Percentiles rank a stretch among this genome's conserved stretches.
These are phyloP conservation scores for Apiospora aurea DNA, from an alignment of 2,329 filamentous ascomycete species.

Conservation along the genomic window DNA sequence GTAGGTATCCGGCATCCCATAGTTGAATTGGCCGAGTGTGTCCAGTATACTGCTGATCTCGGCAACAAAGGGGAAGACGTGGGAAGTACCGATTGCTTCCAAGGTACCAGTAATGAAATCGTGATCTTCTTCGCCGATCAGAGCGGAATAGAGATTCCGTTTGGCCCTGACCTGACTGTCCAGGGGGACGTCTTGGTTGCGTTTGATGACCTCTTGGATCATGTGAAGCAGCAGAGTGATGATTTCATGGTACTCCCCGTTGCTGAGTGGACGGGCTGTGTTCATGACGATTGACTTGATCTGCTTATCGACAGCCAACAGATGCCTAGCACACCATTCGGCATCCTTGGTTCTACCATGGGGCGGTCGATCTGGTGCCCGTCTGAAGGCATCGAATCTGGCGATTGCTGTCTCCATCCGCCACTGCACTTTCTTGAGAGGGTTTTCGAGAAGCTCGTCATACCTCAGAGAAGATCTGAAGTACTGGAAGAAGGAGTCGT, in stretches of 20 bases:
- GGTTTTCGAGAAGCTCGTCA: conserved; percentile 50
- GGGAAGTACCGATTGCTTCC: conserved; percentile 32
- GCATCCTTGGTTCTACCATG: conserved; percentile 47
- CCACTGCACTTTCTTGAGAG: conserved; percentile 56
- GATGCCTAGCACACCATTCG: conserved; percentile 57
- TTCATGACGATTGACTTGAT: conserved; percentile 52
- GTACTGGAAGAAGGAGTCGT: conserved; percentile 62
- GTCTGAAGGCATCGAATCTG: conserved; percentile 47
- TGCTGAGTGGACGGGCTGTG: conserved; percentile 46
- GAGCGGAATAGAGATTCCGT: conserved; percentile 55
- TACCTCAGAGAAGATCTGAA: conserved; percentile 55
- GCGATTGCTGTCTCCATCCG: conserved; percentile 55
- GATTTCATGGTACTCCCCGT: conserved; percentile 51
- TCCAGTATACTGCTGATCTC: conserved; percentile 45
- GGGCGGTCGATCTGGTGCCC: conserved; percentile 24
- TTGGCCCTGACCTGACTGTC: conserved; percentile 38
- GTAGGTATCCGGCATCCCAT: conserved; percentile 33
- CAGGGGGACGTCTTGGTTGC: conserved; percentile 47
- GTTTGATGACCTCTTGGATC: conserved; percentile 52
- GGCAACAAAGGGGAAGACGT: conserved; percentile 33
- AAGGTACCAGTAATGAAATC: conserved; percentile 56
- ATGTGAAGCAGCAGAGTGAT: conserved; percentile 57
- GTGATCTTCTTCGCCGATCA: conserved; percentile 53
- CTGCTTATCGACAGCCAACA: conserved; percentile 50
- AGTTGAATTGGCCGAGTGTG: conserved; percentile 34